Conservation (phyloP, 1,284 basidiomycete species). For the Lignosus rhinocerotis region DNA sequence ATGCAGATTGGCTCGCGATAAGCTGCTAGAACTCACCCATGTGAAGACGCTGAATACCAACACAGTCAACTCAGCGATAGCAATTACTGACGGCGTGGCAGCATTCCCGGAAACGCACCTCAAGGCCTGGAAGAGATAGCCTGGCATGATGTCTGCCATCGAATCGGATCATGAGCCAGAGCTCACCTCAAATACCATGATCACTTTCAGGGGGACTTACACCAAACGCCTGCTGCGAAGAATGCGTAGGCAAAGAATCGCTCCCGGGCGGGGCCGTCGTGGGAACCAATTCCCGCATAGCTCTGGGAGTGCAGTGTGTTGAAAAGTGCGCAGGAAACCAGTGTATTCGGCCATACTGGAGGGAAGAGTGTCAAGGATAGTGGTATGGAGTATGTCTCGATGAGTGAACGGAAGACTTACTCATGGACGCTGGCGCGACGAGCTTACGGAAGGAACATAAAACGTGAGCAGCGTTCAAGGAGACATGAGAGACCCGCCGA, state of each 20-base stretch:
- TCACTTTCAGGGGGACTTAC: conserved; percentile 25
- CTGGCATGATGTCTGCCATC: conserved; percentile 55
- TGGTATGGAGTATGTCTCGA: not conserved
- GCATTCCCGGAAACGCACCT: conserved; percentile 22
- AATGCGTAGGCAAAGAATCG: conserved; percentile 77
- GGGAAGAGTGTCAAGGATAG: not conserved
- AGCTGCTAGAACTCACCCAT: conserved; percentile 44
- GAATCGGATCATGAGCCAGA: not conserved
- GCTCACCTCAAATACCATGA: not conserved
- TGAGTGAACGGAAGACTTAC: conserved; percentile 30
- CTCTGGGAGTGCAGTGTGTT: conserved; percentile 69
- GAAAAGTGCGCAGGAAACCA: conserved; percentile 84
- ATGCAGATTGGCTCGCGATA: not conserved
- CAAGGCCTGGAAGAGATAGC: conserved; percentile 57
- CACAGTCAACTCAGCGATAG: not conserved
- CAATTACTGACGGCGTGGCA: not conserved
- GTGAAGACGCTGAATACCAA: conserved; percentile 50
- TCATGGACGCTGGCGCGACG: conserved; percentile 89
- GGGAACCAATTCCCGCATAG: conserved; percentile 62
- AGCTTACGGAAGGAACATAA: conserved; percentile 38
- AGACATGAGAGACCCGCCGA: not conserved
- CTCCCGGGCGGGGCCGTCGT: conserved; percentile 71
- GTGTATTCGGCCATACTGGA: conserved; percentile 79
- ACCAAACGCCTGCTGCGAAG: conserved; percentile 63
- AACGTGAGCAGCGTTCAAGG: not conserved